phyloP scores from a whole-genome alignment of 75 land plant species.

The Pseudotsuga menziesii region DNA sequence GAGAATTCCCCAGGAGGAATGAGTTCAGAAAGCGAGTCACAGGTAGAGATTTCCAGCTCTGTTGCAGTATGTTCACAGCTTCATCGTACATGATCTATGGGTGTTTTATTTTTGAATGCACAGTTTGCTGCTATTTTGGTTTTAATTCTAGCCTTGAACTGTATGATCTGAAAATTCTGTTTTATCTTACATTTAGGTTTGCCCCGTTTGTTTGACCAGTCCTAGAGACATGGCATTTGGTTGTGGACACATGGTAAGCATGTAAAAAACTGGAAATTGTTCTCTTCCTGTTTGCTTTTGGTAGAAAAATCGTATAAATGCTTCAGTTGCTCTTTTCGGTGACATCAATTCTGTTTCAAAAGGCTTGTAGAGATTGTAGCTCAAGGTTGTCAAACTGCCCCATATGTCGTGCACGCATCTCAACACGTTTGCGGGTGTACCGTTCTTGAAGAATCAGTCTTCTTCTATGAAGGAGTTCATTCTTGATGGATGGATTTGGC shows the following conservation, averaged over 20 bases:
- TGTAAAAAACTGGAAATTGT: neutral
- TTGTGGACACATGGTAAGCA: slow-evolving; percentile 82
- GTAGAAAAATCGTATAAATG: neutral
- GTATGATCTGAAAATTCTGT: slow-evolving; percentile 13
- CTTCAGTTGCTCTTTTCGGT: neutral
- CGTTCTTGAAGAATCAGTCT: neutral
- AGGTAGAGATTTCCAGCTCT: neutral
- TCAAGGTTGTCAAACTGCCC: slow-evolving; percentile 54
- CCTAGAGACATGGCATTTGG: slow-evolving; percentile 83
- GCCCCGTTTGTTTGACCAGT: slow-evolving; percentile 75
- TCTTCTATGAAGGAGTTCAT: no score
- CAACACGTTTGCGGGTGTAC: slow-evolving; percentile 62
- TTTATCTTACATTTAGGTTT: slow-evolving; percentile 31
- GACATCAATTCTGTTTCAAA: neutral
- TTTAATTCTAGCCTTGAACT: neutral
- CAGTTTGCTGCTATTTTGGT: no score
- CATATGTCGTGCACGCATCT: slow-evolving; percentile 63
- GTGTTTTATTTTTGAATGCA: neutral
- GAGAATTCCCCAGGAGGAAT: neutral
- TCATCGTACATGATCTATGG: neutral
- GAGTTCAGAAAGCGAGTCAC: neutral
- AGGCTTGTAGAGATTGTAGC: slow-evolving; percentile 80
- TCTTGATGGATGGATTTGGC: no score
- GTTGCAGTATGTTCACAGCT: neutral
- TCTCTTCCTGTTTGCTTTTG: neutral